These are phyloP conservation scores for Chlamydomonas incerta DNA, from an alignment of 139 green algal species.

Conservation along the genomic window DNA sequence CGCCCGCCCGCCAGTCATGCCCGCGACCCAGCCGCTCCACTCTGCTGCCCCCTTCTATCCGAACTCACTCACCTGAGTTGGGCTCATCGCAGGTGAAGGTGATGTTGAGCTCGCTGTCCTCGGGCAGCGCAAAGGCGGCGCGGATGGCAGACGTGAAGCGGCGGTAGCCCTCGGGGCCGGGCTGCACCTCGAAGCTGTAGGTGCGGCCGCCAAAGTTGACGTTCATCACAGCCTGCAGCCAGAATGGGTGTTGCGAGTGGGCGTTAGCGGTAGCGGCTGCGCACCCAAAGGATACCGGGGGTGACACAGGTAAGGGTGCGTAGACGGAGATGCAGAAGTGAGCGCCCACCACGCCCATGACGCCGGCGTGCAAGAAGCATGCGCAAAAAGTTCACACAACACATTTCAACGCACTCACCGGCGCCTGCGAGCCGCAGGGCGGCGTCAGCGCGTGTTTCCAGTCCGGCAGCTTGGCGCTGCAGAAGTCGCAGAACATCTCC, in stretches of 20 bases:
- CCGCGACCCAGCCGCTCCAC: background rate
- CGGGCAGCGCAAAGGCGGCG: conserved; percentile 82
- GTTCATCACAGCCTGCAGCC: conserved; percentile 89
- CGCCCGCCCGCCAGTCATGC: no score
- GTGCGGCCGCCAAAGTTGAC: conserved; percentile 90
- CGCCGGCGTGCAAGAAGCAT: no score
- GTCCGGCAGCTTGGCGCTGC: conserved; percentile 78
- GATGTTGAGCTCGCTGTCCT: conserved; percentile 92
- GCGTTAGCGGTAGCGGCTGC: no score
- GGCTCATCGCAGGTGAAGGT: conserved; percentile 95
- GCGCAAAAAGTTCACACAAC: no score
- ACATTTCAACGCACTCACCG: conserved; percentile 12
- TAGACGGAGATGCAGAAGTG: no score
- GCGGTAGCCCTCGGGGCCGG: conserved; percentile 76
- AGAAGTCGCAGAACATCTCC: conserved; percentile 92
- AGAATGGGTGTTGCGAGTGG: background rate
- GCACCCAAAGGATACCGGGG: no score
- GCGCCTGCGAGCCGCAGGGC: conserved; percentile 54
- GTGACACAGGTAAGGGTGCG: no score
- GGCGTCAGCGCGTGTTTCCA: conserved; percentile 84
- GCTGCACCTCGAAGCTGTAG: conserved; percentile 64
- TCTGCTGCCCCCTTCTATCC: background rate
- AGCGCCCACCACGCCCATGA: no score
- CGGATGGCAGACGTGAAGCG: conserved; percentile 89
- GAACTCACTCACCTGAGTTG: conserved; percentile 64